Percentiles rank a stretch among this genome's conserved stretches.
Evolutionary conservation across 2,329 filamentous ascomycete species (phyloP).

Genomic region (Sporothrix variecibatus): DNA sequence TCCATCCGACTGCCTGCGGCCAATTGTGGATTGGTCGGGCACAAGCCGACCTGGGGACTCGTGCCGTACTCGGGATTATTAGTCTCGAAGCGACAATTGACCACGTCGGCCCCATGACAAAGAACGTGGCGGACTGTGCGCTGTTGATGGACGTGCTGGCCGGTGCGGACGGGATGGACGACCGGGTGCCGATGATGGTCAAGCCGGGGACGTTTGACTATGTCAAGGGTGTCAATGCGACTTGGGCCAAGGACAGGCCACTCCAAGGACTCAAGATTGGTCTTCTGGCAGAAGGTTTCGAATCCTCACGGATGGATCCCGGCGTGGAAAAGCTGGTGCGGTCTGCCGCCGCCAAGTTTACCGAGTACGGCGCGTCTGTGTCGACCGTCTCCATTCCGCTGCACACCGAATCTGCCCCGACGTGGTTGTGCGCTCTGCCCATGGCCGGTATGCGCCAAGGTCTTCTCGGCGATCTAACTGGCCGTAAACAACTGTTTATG

Average conservation of each 20-base stretch:
- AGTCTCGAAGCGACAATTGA: slow-evolving; percentile 45
- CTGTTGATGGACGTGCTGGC: slow-evolving; percentile 44
- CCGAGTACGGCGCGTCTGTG: slow-evolving; percentile 46
- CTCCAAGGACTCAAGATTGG: slow-evolving; percentile 46
- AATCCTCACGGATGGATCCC: slow-evolving; percentile 40
- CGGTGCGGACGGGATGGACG: slow-evolving; percentile 52
- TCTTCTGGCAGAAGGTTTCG: slow-evolving; percentile 48
- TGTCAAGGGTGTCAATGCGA: slow-evolving; percentile 33
- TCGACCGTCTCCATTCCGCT: slow-evolving; percentile 49
- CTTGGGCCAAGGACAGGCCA: slow-evolving; percentile 29
- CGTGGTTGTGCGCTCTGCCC: slow-evolving; percentile 47
- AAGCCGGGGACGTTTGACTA: slow-evolving; percentile 41
- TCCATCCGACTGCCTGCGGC: slow-evolving; percentile 62
- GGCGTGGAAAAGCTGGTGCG: slow-evolving; percentile 43
- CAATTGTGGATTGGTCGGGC: slow-evolving; percentile 44
- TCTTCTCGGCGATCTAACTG: slow-evolving; percentile 33
- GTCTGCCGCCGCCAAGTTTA: slow-evolving; percentile 42
- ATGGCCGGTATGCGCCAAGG: slow-evolving; percentile 33
- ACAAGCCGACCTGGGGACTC: slow-evolving; percentile 51
- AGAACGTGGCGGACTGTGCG: slow-evolving; percentile 45
- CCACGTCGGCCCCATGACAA: slow-evolving; percentile 49
- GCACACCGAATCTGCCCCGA: slow-evolving; percentile 47
- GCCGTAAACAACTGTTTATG: slow-evolving; percentile 32
- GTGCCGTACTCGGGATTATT: slow-evolving; percentile 53
- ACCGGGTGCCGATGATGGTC: slow-evolving; percentile 43